Percentiles rank a stretch among this genome's conserved stretches.
These are phyloP conservation scores for Alternaria longipes DNA, from an alignment of 2,329 filamentous ascomycete genomes.

Conservation along the genomic window DNA sequence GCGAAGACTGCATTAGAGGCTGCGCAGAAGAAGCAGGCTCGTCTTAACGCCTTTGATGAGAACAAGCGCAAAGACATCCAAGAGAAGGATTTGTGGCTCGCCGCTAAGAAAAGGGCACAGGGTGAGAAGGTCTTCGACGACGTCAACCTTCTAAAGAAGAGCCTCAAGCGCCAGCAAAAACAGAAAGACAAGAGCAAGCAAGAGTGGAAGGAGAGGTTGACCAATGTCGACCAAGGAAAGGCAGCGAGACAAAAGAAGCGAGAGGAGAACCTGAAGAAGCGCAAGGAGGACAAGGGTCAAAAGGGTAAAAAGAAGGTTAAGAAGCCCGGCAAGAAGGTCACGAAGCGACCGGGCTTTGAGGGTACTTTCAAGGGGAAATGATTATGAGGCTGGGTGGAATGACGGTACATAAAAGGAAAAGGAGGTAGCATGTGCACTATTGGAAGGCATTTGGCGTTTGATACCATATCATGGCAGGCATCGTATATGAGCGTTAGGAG, in stretches of 20 bases:
- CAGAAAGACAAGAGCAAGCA: constrained; percentile 90
- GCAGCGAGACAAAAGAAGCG: constrained; percentile 61
- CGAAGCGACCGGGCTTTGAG: constrained; percentile 65
- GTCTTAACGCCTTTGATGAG: constrained; percentile 77
- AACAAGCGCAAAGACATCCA: constrained; percentile 85
- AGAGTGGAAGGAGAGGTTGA: constrained; percentile 71
- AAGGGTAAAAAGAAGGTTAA: constrained; percentile 67
- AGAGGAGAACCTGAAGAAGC: constrained; percentile 68
- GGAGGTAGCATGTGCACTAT: constrained; percentile 24
- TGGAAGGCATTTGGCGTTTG: constrained; percentile 40
- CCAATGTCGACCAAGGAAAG: constrained; percentile 57
- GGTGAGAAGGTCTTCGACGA: constrained; percentile 91
- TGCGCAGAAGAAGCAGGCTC: constrained; percentile 84
- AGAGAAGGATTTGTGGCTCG: constrained; percentile 94
- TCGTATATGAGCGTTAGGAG: constrained; percentile 38
- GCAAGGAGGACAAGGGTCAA: constrained; percentile 80
- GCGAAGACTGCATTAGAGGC: constrained; percentile 85
- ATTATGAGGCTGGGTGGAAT: neutral
- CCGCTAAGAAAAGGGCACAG: constrained; percentile 85
- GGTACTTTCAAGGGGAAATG: constrained; percentile 69
- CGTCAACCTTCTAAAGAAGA: constrained; percentile 84
- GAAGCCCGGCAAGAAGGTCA: constrained; percentile 63
- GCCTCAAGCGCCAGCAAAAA: constrained; percentile 90
- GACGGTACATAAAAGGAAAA: constrained; percentile 9
- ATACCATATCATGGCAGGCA: constrained; percentile 40